phyloP scores from a whole-genome alignment of 495 filamentous ascomycete species.

The Immersiella caudata region DNA sequence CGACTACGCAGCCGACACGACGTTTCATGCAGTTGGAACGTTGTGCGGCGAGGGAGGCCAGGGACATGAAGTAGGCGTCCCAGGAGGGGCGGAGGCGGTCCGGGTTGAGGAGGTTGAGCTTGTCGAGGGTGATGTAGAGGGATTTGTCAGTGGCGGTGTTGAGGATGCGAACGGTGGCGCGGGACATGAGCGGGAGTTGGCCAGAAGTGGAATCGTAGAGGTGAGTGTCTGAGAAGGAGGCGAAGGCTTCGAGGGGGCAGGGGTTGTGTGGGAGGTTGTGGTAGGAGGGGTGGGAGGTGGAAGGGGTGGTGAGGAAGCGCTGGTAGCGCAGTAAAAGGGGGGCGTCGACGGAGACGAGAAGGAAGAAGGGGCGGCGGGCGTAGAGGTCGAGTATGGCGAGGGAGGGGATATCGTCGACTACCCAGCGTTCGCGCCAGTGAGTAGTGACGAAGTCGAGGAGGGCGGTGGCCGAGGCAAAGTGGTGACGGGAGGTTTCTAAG shows the following conservation, averaged over 20 bases:
- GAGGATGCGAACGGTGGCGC: conserved; percentile 79
- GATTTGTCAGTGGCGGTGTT: conserved; percentile 75
- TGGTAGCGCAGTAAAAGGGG: conserved; percentile 75
- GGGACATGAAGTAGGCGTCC: conserved; percentile 97
- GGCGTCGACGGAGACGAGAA: conserved; percentile 89
- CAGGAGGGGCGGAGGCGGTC: conserved; percentile 86
- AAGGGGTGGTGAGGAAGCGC: conserved; percentile 56
- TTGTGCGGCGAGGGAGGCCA: conserved; percentile 88
- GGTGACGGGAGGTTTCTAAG: conserved; percentile 24
- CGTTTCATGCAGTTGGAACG: conserved; percentile 98
- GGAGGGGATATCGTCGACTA: conserved; percentile 78
- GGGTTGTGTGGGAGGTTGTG: conserved; percentile 72
- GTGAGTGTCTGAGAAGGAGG: conserved; percentile 71
- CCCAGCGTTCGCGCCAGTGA: conserved; percentile 78
- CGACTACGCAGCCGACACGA: conserved; percentile 92
- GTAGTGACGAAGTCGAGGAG: conserved; percentile 85
- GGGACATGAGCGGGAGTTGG: conserved; percentile 70
- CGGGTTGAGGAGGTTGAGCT: conserved; percentile 73
- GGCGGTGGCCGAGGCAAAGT: conserved; percentile 61
- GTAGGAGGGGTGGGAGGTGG: conserved; percentile 40
- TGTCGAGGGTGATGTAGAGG: conserved; percentile 67
- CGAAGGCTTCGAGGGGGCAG: conserved; percentile 71
- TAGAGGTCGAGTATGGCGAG: conserved; percentile 70
- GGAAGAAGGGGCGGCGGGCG: conserved; percentile 81
- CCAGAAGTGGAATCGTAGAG: conserved; percentile 70